Evolutionary conservation across 495 filamentous ascomycete species (phyloP), one percentile per base, ranked within the genome.

Genomic region (Hypomontagnella monticulosa): DNA sequence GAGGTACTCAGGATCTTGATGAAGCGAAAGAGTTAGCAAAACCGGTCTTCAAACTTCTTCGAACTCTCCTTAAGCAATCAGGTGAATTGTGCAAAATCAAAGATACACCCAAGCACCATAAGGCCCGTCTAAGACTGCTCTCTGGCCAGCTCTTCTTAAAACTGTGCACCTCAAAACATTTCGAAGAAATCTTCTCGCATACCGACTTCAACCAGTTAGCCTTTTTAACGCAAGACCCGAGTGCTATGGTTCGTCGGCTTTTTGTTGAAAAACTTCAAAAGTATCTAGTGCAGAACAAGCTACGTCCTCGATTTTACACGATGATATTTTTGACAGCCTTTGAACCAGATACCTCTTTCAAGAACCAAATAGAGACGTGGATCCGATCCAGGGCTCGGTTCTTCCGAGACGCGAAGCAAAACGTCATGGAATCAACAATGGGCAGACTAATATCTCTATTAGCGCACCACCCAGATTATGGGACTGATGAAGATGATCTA

Each of bases 381-480:
- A 85, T 98, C 46, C 88, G 91, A 16, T 92, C 92, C 48, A 89
- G 93, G 4, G 85, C 88, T 14, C 77, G 80, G 16, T 76, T 83
- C 60, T 84, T 81, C 54, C 75, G 81, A 20, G 71, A 79, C 11
- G 73, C 76, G 33, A 85, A 84, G 54, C 82, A 87, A 23, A 87
- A 80, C 34, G 81, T 89, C 6, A 89, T 98, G 82, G 96, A 98
- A 75, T 81, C 88, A 12, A 81, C 90, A n/a, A 91, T 99, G 73
- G 84, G 91, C 12, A 89, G 95, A 16, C 82, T 98, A 11, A 76
- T 98, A 38, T 95, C 91, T 37, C 79, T 97, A 19, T 86, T 98
- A 14, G 93, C 94, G 11, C 95, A 98, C 72, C 95, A 99, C 75
- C 95, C 93, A 1, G 96, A 99, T 74, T 99, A 94, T 73, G 81